A percentile compares a stretch with the other conserved stretches of the same genome.
phyloP scores from a whole-genome alignment of 441 rosid genomes.

The Corymbia calophylla region DNA sequence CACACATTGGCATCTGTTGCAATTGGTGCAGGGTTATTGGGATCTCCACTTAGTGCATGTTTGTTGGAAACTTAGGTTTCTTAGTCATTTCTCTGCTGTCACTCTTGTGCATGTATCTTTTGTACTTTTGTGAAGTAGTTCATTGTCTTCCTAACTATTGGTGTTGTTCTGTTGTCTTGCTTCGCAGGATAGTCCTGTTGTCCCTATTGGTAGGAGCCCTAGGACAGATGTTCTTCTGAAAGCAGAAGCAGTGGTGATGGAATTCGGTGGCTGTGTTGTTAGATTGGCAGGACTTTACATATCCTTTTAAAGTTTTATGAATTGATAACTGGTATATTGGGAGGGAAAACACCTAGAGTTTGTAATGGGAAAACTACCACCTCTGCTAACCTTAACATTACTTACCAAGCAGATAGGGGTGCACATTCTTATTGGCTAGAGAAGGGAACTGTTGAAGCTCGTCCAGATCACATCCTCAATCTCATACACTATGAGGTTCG shows the following conservation, averaged over 20 bases:
- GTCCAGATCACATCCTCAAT: slow-evolving; percentile 87
- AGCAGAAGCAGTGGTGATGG: slow-evolving; percentile 72
- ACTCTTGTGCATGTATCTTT: not conserved
- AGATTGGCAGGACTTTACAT: slow-evolving; percentile 94
- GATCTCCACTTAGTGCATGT: not conserved
- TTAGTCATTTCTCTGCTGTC: not conserved
- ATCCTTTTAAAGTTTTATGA: slow-evolving; percentile 41
- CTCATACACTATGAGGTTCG: slow-evolving; percentile 48
- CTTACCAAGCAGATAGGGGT: slow-evolving; percentile 74
- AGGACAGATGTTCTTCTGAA: slow-evolving; percentile 70
- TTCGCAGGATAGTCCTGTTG: slow-evolving; percentile 63
- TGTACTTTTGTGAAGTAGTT: not conserved
- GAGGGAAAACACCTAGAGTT: not conserved
- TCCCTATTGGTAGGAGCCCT: slow-evolving; percentile 82
- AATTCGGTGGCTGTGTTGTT: slow-evolving; percentile 64
- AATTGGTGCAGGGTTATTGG: not conserved
- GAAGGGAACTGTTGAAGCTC: slow-evolving; percentile 58
- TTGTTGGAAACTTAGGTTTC: not conserved
- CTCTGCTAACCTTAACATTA: slow-evolving; percentile 36
- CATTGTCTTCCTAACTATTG: not conserved
- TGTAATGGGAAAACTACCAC: not conserved
- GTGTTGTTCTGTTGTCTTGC: not conserved
- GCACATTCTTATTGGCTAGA: slow-evolving; percentile 79
- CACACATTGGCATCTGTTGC: not conserved
- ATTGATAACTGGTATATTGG: not conserved